phyloP scores from a whole-genome alignment of 352 stramenopile genomes.

The Phytophthora meadii region DNA sequence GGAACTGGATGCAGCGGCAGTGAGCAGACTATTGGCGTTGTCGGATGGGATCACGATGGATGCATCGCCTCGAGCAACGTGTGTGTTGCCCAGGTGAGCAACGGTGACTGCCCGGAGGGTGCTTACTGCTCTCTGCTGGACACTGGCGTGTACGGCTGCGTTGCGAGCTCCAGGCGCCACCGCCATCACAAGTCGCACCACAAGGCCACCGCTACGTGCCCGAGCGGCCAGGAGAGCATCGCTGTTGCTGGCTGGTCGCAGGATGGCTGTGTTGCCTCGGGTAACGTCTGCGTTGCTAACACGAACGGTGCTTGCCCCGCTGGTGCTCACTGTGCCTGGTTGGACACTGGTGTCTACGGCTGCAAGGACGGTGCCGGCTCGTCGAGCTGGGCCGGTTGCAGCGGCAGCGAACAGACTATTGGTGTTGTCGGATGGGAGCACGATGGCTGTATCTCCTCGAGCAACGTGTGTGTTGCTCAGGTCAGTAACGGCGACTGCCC shows the following conservation, averaged over 20 bases:
- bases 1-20: slow-evolving; percentile 9
- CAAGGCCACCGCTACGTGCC: slow-evolving; percentile 12
- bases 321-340: slow-evolving; percentile 32
- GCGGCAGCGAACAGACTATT: slow-evolving; percentile 20
- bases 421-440: slow-evolving; percentile 30
- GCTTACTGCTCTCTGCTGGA: slow-evolving; percentile 35
- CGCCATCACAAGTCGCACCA: slow-evolving; percentile 18
- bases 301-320: slow-evolving; percentile 22
- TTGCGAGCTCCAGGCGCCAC: slow-evolving; percentile 16
- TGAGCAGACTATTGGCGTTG: slow-evolving; percentile 24
- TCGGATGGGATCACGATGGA: slow-evolving; percentile 30
- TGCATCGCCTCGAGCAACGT: slow-evolving; percentile 20
- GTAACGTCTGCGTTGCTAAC: slow-evolving; percentile 31
- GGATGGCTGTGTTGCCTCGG: slow-evolving; percentile 18
- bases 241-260: slow-evolving; percentile 20
- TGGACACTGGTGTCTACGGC: slow-evolving; percentile 35
- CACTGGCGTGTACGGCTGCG: slow-evolving; percentile 42
- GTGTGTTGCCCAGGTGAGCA: slow-evolving; percentile 33
- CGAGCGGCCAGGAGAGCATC: slow-evolving; percentile 25
- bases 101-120: slow-evolving; percentile 19
- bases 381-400: slow-evolving; percentile 15
- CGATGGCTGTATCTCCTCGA: slow-evolving; percentile 22
- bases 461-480: slow-evolving; percentile 28
- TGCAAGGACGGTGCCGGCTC: slow-evolving; percentile 20
- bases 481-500: slow-evolving; percentile 29